Base-by-base conservation (phyloP, 1,139 yeast species). In the Sugiyamaella pinicola region DNA sequence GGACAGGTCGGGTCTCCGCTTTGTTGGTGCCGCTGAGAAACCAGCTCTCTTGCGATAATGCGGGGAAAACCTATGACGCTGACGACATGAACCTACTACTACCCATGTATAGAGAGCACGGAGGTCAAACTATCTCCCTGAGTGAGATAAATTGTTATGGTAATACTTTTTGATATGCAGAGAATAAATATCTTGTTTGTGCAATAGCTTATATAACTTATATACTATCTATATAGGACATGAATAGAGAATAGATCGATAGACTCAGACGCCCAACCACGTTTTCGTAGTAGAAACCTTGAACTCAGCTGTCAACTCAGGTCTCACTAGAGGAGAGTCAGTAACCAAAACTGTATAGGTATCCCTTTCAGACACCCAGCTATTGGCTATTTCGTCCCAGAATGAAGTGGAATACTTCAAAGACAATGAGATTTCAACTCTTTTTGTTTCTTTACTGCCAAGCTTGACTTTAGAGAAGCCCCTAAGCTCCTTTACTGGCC, bases 401-500 rank as follows among this genome's bases (percentile, higher is more conserved):
- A 71, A 81, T 0, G 84, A 80, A 9, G 79, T 73, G 26, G 83
- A 78, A 58, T 80, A 80, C 60, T 76, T 78, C 56, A 75, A 56
- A 1, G 75, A 69, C 19, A 79, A 58, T n/a, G 60, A 58, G 28
- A 79, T 59, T 2, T 62, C 58, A 24, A 75, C 80, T 2, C 69
- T 62, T 55, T 69, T 68, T 26, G 72, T 57, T 61, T 75, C 73
- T 13, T 78, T 78, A 2, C 80, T 68, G 33, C 68, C 61, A 54
- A 82, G 64, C 28, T 60, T 62, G 18, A 80, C 77, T 67, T 82
- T 81, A 37, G 69, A 74, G 61, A 79, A 82, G 40, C 77, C 83
- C 64, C 77, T 80, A 62, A 82, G 74, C 61, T 82, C 85, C 65
- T 81, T 82, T 15, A 72, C 64, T 12, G 85, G 84, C 61, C 85